These are phyloP conservation scores for Sungouiella blattae DNA, from an alignment of 805 yeast genomes.

Conservation along the genomic window DNA sequence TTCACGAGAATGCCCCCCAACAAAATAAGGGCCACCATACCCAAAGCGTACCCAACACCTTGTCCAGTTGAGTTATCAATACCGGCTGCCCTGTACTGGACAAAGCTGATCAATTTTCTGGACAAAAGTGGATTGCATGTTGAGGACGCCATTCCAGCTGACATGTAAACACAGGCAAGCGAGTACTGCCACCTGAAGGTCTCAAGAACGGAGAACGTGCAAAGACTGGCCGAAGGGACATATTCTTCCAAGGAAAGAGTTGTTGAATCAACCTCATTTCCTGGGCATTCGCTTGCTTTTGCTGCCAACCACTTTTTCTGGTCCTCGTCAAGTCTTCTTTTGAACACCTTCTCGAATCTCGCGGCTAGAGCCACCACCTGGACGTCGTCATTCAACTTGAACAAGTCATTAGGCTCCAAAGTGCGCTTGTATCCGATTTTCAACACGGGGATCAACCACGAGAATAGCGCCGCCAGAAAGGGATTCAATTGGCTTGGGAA, in stretches of 20 bases:
- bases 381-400: constrained; percentile 10
- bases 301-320: not conserved
- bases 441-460: constrained; percentile 20
- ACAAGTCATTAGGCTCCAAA: constrained; percentile 15
- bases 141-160: not conserved
- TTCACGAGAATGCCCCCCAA: not conserved
- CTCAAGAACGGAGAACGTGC: not conserved
- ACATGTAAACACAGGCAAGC: not conserved
- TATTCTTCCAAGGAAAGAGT: constrained; percentile 5
- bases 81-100: constrained; percentile 2
- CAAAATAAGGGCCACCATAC: constrained; percentile 1
- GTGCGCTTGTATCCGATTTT: constrained; percentile 19
- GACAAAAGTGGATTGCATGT: constrained; percentile 5
- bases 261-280: too few relatives aligned
- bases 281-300: not conserved
- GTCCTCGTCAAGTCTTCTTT: not conserved
- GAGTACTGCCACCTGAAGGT: constrained; percentile 2
- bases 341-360: constrained; percentile 4
- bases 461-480: constrained; percentile 14
- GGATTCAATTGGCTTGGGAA: constrained; percentile 41
- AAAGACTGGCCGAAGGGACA: not conserved
- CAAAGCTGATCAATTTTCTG: constrained; percentile 4
- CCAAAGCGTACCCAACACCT: constrained; percentile 11
- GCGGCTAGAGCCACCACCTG: constrained; percentile 11
- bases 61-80: not conserved